Base-by-base conservation (phyloP, 163 green algal species). In the Chlamydomonas reinhardtii region DNA sequence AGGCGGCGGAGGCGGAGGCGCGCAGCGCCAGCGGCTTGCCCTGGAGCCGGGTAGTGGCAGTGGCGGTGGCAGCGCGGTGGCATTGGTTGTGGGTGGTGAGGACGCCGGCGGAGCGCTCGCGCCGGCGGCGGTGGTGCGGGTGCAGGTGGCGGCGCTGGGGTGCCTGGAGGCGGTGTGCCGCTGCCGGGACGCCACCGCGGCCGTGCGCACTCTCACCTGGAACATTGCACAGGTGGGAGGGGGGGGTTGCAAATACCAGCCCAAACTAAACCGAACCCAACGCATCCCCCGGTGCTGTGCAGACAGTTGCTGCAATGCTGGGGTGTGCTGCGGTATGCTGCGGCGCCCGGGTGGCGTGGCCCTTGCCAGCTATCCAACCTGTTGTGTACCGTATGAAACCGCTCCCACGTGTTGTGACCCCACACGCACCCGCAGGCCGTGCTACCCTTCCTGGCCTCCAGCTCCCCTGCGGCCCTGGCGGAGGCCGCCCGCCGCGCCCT, bases 401-500 rank as follows among this genome's bases (percentile, higher is more conserved):
- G n/a, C n/a, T n/a, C n/a, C n/a, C n/a, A n/a, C n/a, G n/a, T n/a
- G n/a, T n/a, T n/a, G n/a, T n/a, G n/a, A n/a, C n/a, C n/a, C n/a
- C n/a, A n/a, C 12, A 61, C 29, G 15, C 4, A 15, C 19, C 64
- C 11, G 22, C 77, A 91, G 82, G 75, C 78, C 9, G 83, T 74
- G 11, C 73, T 89, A 52, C 87, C 87, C 14, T 92, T 91, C 54
- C 82, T 93, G 39, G 81, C 72, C 43, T 73, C 83, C 52, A n/a
- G 8, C 16, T 86, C 92, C n/a, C 74, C 85, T 0, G 32, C 85
- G 5, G 37, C 75, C 3, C 69, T 94, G 17, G 64, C 85, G 11
- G 88, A 94, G 61, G 90, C 91, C 32, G 89, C 91, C 22, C 69
- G 66, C 0, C 62, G 74, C 52, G 66, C 86, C 22, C 82, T 94